Conservation (phyloP, 495 filamentous ascomycete species). For the Choiromyces venosus region DNA sequence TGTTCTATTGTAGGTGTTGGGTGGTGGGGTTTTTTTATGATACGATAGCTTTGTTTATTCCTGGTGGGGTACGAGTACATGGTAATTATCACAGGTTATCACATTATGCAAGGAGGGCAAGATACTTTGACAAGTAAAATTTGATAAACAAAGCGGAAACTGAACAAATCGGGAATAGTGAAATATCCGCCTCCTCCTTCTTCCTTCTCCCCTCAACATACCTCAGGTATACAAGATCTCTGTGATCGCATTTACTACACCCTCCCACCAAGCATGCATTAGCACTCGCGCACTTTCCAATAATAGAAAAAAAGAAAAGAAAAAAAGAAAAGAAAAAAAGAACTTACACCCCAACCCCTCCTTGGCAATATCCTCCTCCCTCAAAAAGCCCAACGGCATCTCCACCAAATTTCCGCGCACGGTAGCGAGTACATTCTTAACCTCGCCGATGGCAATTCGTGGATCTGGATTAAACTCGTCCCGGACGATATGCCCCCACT, state of each 20-base stretch:
- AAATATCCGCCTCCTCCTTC: background rate
- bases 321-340: conserved; percentile 11
- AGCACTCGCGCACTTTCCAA: background rate
- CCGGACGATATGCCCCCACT: conserved; percentile 78
- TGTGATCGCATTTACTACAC: conserved; percentile 38
- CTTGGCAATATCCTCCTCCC: conserved; percentile 81
- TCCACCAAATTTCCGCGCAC: conserved; percentile 79
- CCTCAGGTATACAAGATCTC: conserved; percentile 40
- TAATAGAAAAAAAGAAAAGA: background rate
- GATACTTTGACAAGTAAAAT: background rate
- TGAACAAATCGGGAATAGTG: background rate
- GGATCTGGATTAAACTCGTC: conserved; percentile 65
- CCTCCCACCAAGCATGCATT: background rate
- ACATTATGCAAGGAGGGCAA: background rate
- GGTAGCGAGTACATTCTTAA: conserved; percentile 73
- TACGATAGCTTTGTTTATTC: too few relatives aligned
- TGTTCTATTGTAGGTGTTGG: background rate
- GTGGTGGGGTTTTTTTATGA: background rate
- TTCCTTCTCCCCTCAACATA: background rate
- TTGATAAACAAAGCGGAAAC: conserved; percentile 1
- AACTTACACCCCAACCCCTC: conserved; percentile 72
- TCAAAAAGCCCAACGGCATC: conserved; percentile 88
- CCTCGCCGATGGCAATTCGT: conserved; percentile 57
- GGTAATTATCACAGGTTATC: background rate
- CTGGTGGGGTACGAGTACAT: background rate